phyloP scores from a whole-genome alignment of 306 rosid genomes.

The Sesbania bispinosa region DNA sequence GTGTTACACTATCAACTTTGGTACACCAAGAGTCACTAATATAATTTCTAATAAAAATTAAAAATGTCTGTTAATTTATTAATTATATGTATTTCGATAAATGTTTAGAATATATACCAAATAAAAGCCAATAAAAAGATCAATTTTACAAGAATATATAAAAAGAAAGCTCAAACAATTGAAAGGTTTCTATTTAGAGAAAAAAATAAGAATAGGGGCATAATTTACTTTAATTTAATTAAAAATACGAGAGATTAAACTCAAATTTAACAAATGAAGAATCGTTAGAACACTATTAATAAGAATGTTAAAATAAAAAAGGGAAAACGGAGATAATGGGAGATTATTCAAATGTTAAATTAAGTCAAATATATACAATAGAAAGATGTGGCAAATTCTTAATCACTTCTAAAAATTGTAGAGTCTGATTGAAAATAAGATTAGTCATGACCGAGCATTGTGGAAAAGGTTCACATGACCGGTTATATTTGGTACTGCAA shows the following conservation, averaged over 20 bases:
- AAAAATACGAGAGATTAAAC: background rate
- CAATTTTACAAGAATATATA: background rate
- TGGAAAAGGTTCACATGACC: too few relatives aligned
- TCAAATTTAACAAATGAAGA: background rate
- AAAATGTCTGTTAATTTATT: too few relatives aligned
- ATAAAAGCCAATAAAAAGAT: background rate
- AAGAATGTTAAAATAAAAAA: background rate
- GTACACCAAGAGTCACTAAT: too few relatives aligned
- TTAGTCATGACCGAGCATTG: too few relatives aligned
- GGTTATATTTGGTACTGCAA: too few relatives aligned
- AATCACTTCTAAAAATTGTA: background rate
- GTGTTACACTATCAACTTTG: too few relatives aligned
- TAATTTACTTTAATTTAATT: background rate
- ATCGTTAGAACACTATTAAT: background rate
- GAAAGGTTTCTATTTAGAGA: background rate
- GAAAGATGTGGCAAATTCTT: background rate
- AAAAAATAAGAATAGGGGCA: background rate
- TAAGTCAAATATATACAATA: background rate
- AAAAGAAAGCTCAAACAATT: background rate
- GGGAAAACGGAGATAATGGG: too few relatives aligned
- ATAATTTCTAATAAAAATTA: too few relatives aligned
- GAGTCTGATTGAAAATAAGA: too few relatives aligned
- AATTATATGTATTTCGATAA: background rate
- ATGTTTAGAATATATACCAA: too few relatives aligned
- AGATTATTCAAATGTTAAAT: background rate